Evolutionary conservation across 805 yeast species (phyloP).

Genomic region (Monosporozyma yasuniensis): DNA sequence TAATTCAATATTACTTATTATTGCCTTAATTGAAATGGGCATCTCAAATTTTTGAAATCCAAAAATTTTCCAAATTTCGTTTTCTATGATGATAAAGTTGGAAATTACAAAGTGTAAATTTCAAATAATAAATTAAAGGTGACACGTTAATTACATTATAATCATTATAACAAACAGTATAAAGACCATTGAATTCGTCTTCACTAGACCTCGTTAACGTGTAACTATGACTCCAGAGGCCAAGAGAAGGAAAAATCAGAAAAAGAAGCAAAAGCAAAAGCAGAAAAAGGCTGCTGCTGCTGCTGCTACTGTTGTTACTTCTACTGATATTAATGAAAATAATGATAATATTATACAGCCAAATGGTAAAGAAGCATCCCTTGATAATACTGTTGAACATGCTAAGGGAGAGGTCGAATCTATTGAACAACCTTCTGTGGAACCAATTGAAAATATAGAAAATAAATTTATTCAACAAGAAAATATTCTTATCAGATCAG

Average conservation of each 20-base stretch:
- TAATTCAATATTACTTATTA: too few species aligned
- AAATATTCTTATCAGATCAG: too few species aligned
- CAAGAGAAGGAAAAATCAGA: conserved; percentile 28
- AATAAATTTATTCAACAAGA: not conserved
- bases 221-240: conserved; percentile 26
- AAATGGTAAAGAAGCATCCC: not conserved
- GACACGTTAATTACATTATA: not conserved
- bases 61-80: not conserved
- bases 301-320: not conserved
- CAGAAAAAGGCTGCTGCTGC: conserved; percentile 18
- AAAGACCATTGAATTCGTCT: too few species aligned
- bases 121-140: too few species aligned
- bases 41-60: not conserved
- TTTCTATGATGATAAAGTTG: not conserved
- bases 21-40: not conserved
- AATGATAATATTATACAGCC: not conserved
- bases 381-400: not conserved
- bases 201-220: not conserved
- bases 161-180: too few species aligned
- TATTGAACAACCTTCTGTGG: not conserved
- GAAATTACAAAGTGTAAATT: too few species aligned
- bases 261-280: conserved; percentile 29
- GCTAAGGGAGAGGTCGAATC: not conserved
- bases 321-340: not conserved
- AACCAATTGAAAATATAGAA: too few species aligned